Base-by-base conservation (phyloP, 75 land plant genomes). In the Pinus taeda region DNA sequence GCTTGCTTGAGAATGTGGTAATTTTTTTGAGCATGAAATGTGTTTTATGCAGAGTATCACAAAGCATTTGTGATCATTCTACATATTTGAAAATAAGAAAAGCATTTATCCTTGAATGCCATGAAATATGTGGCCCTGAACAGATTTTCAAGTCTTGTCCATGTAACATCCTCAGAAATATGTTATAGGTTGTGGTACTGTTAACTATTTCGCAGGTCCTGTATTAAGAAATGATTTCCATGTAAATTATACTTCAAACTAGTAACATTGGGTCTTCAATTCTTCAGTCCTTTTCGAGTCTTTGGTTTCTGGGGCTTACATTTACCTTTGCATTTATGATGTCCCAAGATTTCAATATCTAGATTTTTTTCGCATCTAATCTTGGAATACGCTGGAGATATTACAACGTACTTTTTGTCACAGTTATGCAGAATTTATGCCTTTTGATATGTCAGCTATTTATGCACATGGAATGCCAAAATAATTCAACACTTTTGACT, bases 11-110 rank as follows among this genome's bases (percentile, higher is more conserved):
- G 71, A 39, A 17, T 69, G n/a, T n/a, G 71, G 53, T 69, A 39
- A 69, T 42, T 69, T 69, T 69, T 69, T 36, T 36, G 18, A 69
- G 42, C 69, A 65, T 37, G n/a, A 67, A 45, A 69, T 69, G 71
- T 45, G 71, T 69, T 69, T 69, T 69, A 45, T 69, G 71, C 49
- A 69, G 71, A 69, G 71, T 69, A 42, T n/a, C 49, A 4, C 71
- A 69, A 69, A 18, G 49, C 18, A 42, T 69, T 69, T 69, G 71
- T 69, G 71, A 22, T 69, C 71, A 69, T 45, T 69, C 71, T 69
- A 69, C 71, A 69, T 69, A 69, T 69, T 42, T 69, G 71, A 69
- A 69, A 69, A 69, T 69, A 69, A 69, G 53, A 69, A 17, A 22
- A 39, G 21, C 42, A 69, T 42, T 37, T 69, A 69, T 69, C 53